Conservation (phyloP, 2,329 filamentous ascomycete species). For the Fusarium austroafricanum region DNA sequence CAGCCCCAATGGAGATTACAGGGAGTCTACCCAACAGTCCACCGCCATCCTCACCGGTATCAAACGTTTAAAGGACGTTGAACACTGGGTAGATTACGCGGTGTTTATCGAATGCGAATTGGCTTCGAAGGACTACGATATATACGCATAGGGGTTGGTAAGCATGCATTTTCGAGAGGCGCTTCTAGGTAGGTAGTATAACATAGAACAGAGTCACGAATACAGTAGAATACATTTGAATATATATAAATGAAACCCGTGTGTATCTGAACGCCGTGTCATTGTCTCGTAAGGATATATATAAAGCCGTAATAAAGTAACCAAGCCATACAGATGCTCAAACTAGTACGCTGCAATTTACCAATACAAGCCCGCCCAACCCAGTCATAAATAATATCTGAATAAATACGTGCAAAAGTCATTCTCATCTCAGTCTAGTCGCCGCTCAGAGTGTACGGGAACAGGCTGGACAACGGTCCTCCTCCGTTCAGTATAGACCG, state of each 20-base stretch:
- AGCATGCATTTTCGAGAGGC: slow-evolving; percentile 17
- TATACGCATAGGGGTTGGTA: slow-evolving; percentile 7
- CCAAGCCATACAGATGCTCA: slow-evolving; percentile 11
- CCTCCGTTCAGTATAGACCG: slow-evolving; percentile 36
- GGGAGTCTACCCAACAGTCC: slow-evolving; percentile 31
- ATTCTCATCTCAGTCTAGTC: neutral
- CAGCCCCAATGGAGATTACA: slow-evolving; percentile 24
- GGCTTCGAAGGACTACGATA: slow-evolving; percentile 2
- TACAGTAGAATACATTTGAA: slow-evolving; percentile 8
- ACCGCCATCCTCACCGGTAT: slow-evolving; percentile 28
- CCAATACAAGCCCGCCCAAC: neutral
- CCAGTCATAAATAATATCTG: slow-evolving; percentile 1
- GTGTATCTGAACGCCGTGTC: neutral
- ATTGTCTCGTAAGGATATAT: slow-evolving; percentile 8
- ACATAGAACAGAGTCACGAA: slow-evolving; percentile 12
- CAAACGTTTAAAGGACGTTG: slow-evolving; percentile 5
- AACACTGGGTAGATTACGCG: slow-evolving; percentile 6
- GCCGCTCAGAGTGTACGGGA: slow-evolving; percentile 24
- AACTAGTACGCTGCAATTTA: neutral
- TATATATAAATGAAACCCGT: slow-evolving; percentile 1
- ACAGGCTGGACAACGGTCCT: slow-evolving; percentile 27
- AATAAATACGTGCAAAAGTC: neutral
- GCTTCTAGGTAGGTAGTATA: slow-evolving; percentile 12
- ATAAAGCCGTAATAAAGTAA: slow-evolving; percentile 1
- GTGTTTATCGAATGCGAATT: slow-evolving; percentile 16